Conservation (phyloP, 2,329 filamentous ascomycete genomes). For the Monilinia laxa region DNA sequence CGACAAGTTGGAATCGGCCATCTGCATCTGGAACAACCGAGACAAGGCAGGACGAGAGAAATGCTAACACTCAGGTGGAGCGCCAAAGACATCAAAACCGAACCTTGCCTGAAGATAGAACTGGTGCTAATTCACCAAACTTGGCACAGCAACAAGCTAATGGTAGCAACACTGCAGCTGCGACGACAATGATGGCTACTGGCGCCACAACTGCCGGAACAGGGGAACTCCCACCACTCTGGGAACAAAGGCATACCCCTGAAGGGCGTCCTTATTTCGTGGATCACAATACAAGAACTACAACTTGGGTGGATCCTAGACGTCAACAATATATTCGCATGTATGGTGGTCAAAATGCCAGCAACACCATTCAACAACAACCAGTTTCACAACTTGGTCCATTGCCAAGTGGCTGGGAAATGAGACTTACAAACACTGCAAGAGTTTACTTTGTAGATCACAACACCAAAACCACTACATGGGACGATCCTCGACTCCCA, state of each 20-base stretch:
- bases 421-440: constrained; percentile 97
- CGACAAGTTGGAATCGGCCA: constrained; percentile 94
- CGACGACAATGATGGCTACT: constrained; percentile 87
- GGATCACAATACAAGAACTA: constrained; percentile 96
- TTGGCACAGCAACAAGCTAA: constrained; percentile 53
- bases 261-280: constrained; percentile 97
- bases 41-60: constrained; percentile 75
- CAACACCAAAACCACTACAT: constrained; percentile 99
- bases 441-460: constrained; percentile 99
- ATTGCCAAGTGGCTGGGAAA: constrained; percentile 96
- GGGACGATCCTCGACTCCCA: constrained; percentile 93
- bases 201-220: constrained; percentile 92
- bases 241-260: constrained; percentile 94
- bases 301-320: constrained; percentile 96
- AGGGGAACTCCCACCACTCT: constrained; percentile 90
- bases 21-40: constrained; percentile 74
- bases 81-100: constrained; percentile 91
- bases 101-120: constrained; percentile 92
- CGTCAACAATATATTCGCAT: constrained; percentile 98
- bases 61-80: constrained; percentile 90
- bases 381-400: constrained; percentile 95
- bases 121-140: constrained; percentile 87
- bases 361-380: constrained; percentile 91
- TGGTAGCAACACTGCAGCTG: constrained; percentile 47
- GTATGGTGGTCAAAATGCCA: constrained; percentile 87